A percentile compares a stretch with the other conserved stretches of the same genome.
These are phyloP conservation scores for Paracamarosporium sp. DNA, from an alignment of 2,329 filamentous ascomycete genomes.

Conservation along the genomic window DNA sequence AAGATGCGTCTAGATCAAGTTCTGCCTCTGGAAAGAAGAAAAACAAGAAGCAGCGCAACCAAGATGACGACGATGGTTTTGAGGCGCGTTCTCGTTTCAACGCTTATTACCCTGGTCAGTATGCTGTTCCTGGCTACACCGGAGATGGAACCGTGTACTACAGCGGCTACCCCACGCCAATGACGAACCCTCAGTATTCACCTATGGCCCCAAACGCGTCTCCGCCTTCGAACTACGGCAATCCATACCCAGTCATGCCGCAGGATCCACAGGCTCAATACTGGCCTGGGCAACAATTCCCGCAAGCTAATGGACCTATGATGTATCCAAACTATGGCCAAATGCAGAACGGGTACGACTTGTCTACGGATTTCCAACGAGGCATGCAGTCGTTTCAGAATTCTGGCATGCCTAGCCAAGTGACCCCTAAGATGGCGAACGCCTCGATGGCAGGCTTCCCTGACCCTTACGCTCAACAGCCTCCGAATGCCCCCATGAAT, in stretches of 20 bases:
- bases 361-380: slow-evolving; percentile 54
- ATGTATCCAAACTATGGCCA: slow-evolving; percentile 36
- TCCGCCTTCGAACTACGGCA: slow-evolving; percentile 37
- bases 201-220: slow-evolving; percentile 36
- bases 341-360: slow-evolving; percentile 49
- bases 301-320: slow-evolving; percentile 29
- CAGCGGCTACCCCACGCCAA: slow-evolving; percentile 47
- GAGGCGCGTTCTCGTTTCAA: slow-evolving; percentile 75
- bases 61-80: slow-evolving; percentile 71
- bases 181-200: slow-evolving; percentile 36
- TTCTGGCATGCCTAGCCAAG: slow-evolving; percentile 39
- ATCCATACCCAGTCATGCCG: slow-evolving; percentile 42
- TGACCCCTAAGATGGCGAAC: slow-evolving; percentile 47
- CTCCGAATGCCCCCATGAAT: slow-evolving; percentile 36
- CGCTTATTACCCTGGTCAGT: slow-evolving; percentile 62
- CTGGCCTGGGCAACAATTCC: slow-evolving; percentile 43
- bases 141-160: slow-evolving; percentile 51
- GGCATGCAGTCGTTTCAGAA: slow-evolving; percentile 54
- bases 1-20: slow-evolving; percentile 83
- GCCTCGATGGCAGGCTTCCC: slow-evolving; percentile 42
- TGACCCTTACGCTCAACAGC: slow-evolving; percentile 37
- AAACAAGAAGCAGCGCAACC: slow-evolving; percentile 71
- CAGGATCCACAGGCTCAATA: slow-evolving; percentile 46
- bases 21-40: slow-evolving; percentile 85
- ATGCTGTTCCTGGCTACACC: slow-evolving; percentile 33